phyloP scores from a whole-genome alignment of 441 rosid species.

The Erodium texanum region DNA sequence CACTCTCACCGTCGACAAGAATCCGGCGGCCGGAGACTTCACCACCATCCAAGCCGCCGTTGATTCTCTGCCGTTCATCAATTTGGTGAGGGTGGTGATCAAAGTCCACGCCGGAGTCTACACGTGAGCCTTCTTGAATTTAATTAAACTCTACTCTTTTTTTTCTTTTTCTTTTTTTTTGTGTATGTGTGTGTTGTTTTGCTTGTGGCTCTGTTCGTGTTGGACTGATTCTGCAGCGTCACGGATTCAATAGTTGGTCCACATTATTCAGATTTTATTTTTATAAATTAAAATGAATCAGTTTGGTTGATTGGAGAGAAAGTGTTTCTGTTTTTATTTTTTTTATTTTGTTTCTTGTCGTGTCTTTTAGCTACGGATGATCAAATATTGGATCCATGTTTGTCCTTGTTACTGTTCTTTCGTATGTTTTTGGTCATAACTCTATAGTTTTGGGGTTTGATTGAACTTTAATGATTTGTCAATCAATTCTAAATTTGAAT shows the following conservation, averaged over 20 bases:
- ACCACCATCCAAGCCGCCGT: slow-evolving; percentile 83
- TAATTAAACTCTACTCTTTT: not conserved
- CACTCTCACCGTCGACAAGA: slow-evolving; percentile 50
- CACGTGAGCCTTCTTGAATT: slow-evolving; percentile 56
- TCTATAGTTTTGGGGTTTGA: too few species aligned
- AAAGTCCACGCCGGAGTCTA: slow-evolving; percentile 90
- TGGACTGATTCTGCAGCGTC: not conserved
- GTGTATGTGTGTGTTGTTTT: slow-evolving; percentile 6
- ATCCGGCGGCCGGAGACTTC: slow-evolving; percentile 63
- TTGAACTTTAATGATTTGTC: too few species aligned
- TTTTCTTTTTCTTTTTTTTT: too few species aligned
- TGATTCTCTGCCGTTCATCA: slow-evolving; percentile 79
- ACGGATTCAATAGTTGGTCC: slow-evolving; percentile 25
- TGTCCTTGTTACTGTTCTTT: not conserved
- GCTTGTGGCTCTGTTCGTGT: slow-evolving; percentile 11
- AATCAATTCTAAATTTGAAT: not conserved
- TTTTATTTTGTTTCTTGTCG: slow-evolving; percentile 18
- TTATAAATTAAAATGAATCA: not conserved
- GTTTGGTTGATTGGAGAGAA: too few species aligned
- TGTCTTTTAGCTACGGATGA: slow-evolving; percentile 22
- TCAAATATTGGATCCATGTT: not conserved
- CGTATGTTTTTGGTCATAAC: too few species aligned
- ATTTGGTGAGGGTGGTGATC: slow-evolving; percentile 83
- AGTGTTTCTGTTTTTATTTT: too few species aligned
- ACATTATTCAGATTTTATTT: slow-evolving; percentile 18